Evolutionary conservation across 2,329 filamentous ascomycete species (phyloP), one percentile per base, ranked within the genome.

Genomic region (Clarireedia monteithiana): DNA sequence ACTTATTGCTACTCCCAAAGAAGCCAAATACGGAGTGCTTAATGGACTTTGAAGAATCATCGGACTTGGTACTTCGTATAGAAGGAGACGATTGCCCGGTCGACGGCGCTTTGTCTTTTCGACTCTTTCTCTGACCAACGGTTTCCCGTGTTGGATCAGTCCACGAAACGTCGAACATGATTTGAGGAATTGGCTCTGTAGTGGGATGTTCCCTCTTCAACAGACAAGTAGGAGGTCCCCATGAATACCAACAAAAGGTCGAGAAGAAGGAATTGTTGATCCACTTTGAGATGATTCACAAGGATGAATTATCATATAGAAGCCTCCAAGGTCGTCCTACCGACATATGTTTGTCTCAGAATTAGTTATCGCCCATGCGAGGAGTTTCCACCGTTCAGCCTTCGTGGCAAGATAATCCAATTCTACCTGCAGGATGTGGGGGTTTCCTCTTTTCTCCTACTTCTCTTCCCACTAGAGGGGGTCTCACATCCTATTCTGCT

Each of bases 151-250:
- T 49, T 23, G 66, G 64, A 53, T 68, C 67, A 6, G 59, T 61
- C 65, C 66, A 68, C 42, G 65, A 63, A 48, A 67, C 64, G 53
- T 69, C 67, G 55, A 68, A 69, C 67, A 69, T 69, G 14, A 17
- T 47, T 44, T 50, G 20, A n/a, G 20, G 58, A 53, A 58, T 24
- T 5, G 14, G 34, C 20, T 61, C 49, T 54, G 27, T 50, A 59
- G 57, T 46, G 53, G 36, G n/a, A 5, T 26, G 1, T 23, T 47
- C 7, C 5, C 30, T 58, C 47, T 60, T 55, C 47, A 36, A 50
- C 30, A 44, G 10, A 27, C 34, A 38, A 39, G 36, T 42, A 27
- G 36, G 26, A 50, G 49, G 39, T 36, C 50, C 47, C 46, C 47
- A 44, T 55, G 53, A 55, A 55, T 36, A 42, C 17, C 47, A 50